Evolutionary conservation across 2,329 filamentous ascomycete species (phyloP), one percentile per base, ranked within the genome.

Genomic region (Tolypocladium ovalisporum): DNA sequence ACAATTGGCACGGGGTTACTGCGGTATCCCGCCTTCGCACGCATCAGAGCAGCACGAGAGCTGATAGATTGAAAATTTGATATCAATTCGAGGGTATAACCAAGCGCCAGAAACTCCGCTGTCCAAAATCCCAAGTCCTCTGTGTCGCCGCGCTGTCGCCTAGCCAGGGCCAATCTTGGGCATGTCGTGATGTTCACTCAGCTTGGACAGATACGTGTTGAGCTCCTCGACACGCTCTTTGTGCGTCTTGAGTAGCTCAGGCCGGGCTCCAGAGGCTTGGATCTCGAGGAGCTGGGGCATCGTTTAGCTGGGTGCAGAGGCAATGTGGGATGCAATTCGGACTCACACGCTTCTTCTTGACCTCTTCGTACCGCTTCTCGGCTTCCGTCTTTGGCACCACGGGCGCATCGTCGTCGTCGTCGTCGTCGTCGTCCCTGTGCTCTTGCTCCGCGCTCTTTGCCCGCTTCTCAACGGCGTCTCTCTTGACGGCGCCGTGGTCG

Each of bases 141-240:
- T 3, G 6, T 7, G 17, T 32, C 27, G 29, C 47, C 3, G 7
- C 13, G 42, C 12, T 34, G 37, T 22, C n/a, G 35, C 52, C 70
- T 74, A 85, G 42, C 82, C 82, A 0, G 82, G 82, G 13, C 82
- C 82, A 57, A 85, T 85, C 75, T 84, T 84, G 65, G 82, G 82
- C 92, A 99, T 99, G 70, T 99, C 94, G 73, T 99, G 93, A 75
- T 99, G 94, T 74, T 99, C 94, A 74, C 90, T 96, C 67, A 99
- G 74, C 63, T 86, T 88, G 62, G 90, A 94, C 39, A 99, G 76
- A 71, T 97, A 97, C 62, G 89, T 90, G 71, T 99, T 99, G 65
- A 97, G 76, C 70, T 97, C 91, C 71, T 97, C 92, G 49, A 99
- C 93, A 13, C 90, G 85, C 76, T 99, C 89, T 71, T 97, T 97